Evolutionary conservation across 805 yeast genomes (phyloP), one percentile per base, ranked within the genome.

Genomic region (Candida berthetii): DNA sequence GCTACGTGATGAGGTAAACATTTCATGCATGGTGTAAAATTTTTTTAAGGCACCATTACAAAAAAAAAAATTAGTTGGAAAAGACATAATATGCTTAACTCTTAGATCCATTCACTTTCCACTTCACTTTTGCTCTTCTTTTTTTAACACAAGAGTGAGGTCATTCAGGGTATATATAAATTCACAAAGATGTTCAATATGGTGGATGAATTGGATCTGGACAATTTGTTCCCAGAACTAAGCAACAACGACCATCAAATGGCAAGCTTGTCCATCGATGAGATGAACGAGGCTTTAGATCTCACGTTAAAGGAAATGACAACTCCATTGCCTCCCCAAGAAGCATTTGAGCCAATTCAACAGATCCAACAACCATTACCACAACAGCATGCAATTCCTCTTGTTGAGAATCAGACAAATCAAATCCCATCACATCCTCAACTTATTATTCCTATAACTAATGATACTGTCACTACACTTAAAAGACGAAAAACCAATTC

Each of bases 211-310:
- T 42, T 48, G 29, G 52, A 46, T 29, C 22, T 48, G 14, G 48
- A 48, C 15, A 29, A 38, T n/a, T 31, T 48, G 9, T 41, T 48
- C 17, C 25, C 36, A 14, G 36, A 34, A 20, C 17, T 34, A 14
- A 20, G 34, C 6, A 31, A 16, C 18, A 7, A 16, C 19, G 29
- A 42, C 22, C 44, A 42, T 35, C 38, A 22, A 36, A 34, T 20
- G 9, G 36, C 18, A 38, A 40, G 36, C 24, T 37, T 35, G 47
- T 32, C 44, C 34, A 73, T 62, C 6, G 72, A 66, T 10, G 73
- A 61, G 24, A 55, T 51, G 3, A 62, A 58, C 34, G 62, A 43
- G 36, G 53, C 40, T 4, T 22, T 49, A n/a, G 35, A 35, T 25
- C 39, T 43, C 22, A 49, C 51, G 7, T 20, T 49, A 3, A 47